Evolutionary conservation across 2,329 filamentous ascomycete genomes (phyloP), one percentile per base, ranked within the genome.

Genomic region (Clonostachys solani): DNA sequence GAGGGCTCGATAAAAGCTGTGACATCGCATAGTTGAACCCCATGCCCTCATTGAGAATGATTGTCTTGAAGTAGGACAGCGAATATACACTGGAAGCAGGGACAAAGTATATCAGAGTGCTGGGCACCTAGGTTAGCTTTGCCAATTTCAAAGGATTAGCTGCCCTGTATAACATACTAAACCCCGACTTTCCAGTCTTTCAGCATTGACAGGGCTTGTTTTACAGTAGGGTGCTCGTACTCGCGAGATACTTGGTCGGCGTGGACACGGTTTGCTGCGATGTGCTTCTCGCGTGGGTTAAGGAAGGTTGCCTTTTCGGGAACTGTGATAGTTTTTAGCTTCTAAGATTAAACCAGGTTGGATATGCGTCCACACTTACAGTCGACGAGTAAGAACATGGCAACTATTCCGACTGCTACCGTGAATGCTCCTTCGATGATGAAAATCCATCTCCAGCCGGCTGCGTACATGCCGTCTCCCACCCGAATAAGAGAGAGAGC

Each of bases 401-500:
- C 54, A 3, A 50, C 15, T 5, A 55, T 40, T n/a, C 54, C 54
- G 15, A 56, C 45, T 12, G 44, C 45, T 13, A 58, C 49, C 9
- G 57, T 58, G 12, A 54, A 9, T 23, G 52, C 49, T 16, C 58
- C 57, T 47, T 61, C 54, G 33, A 60, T 49, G 33, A 60, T 57
- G 47, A 60, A 60, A 12, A 55, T 46, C 53, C 58, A 63, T 37
- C 57, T 49, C 60, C 29, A 49, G 15, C 36, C 36, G 7, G 36
- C 36, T 38, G 36, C 36, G 17, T 38, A 38, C 15, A 18, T 38
- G 17, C 36, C 17, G 10, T n/a, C 17, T 4, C 36, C 36, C 8
- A 38, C 36, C 7, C 36, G 15, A 3, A 38, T 38, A 18, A 38
- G 36, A 18, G 36, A 38, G 36, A 38, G 36, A 38, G 36, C 36